Conservation (phyloP, 176 grass and related monocot species). For the Guadua angustifolia region DNA sequence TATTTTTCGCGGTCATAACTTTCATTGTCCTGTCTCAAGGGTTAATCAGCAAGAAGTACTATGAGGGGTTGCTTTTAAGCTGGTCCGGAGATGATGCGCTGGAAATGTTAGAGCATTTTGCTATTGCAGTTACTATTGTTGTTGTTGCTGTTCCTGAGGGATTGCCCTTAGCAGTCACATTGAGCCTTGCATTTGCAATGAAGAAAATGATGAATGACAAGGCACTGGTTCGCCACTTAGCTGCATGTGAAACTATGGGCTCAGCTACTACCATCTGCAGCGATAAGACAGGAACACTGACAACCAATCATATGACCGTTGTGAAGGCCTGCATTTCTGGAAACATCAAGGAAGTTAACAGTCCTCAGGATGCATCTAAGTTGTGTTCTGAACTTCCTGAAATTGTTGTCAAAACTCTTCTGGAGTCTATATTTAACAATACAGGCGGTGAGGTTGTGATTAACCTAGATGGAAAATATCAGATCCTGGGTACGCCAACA, state of each 20-base stretch:
- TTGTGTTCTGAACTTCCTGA: slow-evolving; percentile 77
- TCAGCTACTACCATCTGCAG: slow-evolving; percentile 97
- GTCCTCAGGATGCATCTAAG: slow-evolving; percentile 52
- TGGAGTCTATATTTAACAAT: slow-evolving; percentile 95
- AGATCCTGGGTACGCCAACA: slow-evolving; percentile 89
- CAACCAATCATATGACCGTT: slow-evolving; percentile 96
- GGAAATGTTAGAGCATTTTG: slow-evolving; percentile 83
- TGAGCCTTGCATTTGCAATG: slow-evolving; percentile 98
- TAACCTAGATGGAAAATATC: slow-evolving; percentile 62
- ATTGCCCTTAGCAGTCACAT: slow-evolving; percentile 88
- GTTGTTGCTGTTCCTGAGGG: slow-evolving; percentile 99
- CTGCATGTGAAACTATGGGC: slow-evolving; percentile 99
- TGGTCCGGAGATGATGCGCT: slow-evolving; percentile 92
- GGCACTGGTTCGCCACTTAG: slow-evolving; percentile 82
- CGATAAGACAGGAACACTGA: slow-evolving; percentile 93
- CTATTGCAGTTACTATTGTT: slow-evolving; percentile 96
- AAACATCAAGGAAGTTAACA: slow-evolving; percentile 64
- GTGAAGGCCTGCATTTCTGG: slow-evolving; percentile 87
- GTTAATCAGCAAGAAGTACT: slow-evolving; percentile 64
- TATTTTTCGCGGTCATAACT: slow-evolving; percentile 95
- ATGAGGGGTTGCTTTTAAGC: slow-evolving; percentile 47
- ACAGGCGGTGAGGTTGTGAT: slow-evolving; percentile 91
- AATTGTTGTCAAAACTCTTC: slow-evolving; percentile 60
- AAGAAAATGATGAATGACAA: slow-evolving; percentile 99
- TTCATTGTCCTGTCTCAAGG: slow-evolving; percentile 88